Conservation (phyloP, 208 protist genomes). For the Novymonas esmeraldas region DNA sequence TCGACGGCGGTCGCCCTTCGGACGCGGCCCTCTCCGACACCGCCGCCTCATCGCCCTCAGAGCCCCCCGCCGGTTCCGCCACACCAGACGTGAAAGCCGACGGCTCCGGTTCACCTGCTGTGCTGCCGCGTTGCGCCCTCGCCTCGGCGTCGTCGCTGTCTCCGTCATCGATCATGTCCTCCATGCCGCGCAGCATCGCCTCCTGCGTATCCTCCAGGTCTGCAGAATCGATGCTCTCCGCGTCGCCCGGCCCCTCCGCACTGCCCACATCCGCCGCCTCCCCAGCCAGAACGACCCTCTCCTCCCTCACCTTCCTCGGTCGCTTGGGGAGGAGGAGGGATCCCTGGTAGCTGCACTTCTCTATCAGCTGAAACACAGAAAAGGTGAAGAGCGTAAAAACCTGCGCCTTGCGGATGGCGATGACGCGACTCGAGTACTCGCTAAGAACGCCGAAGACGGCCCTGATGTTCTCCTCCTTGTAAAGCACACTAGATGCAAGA, state of each 20-base stretch:
- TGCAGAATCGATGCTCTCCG: constrained; percentile 38
- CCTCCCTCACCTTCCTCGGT: constrained; percentile 29
- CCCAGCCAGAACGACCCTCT: background rate
- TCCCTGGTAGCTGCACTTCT: constrained; percentile 86
- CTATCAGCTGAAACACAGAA: constrained; percentile 84
- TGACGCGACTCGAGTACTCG: constrained; percentile 41
- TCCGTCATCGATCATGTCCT: constrained; percentile 47
- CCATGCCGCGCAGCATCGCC: constrained; percentile 35
- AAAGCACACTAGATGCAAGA: constrained; percentile 80
- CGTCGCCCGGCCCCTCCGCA: constrained; percentile 28
- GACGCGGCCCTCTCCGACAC: constrained; percentile 20
- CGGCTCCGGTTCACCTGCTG: background rate
- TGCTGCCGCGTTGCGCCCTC: background rate
- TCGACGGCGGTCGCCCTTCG: constrained; percentile 31
- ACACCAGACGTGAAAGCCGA: background rate
- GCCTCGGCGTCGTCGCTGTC: constrained; percentile 10
- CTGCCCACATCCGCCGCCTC: constrained; percentile 25
- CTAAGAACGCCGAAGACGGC: constrained; percentile 68
- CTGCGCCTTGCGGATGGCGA: constrained; percentile 48
- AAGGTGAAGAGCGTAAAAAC: constrained; percentile 66
- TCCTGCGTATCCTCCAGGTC: constrained; percentile 34
- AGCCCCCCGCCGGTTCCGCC: constrained; percentile 7
- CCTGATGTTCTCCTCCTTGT: constrained; percentile 84
- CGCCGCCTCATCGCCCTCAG: constrained; percentile 6
- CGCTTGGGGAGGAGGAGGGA: constrained; percentile 70